A percentile compares a stretch with the other conserved stretches of the same genome.
phyloP scores from a whole-genome alignment of 805 yeast genomes.

The Candida vaughaniae region DNA sequence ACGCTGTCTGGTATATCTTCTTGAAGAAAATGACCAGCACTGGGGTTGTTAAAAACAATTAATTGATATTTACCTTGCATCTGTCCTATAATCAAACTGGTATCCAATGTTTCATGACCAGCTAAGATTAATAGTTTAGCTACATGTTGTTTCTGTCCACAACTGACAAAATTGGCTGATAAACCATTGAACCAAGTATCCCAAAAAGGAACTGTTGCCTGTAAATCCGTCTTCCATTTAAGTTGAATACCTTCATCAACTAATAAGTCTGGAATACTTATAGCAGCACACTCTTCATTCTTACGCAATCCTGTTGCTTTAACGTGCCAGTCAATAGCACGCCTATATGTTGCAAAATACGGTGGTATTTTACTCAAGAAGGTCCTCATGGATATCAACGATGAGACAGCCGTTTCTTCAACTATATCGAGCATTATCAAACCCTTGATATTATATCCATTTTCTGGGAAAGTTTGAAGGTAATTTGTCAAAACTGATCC shows the following conservation, averaged over 20 bases:
- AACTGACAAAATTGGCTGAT: conserved; percentile 47
- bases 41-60: conserved; percentile 57
- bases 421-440: conserved; percentile 85
- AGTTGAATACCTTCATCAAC: conserved; percentile 18
- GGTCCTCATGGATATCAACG: conserved; percentile 64
- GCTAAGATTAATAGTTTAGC: conserved; percentile 79
- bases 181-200: conserved; percentile 74
- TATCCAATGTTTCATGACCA: conserved; percentile 87
- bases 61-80: conserved; percentile 97
- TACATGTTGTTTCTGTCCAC: conserved; percentile 29
- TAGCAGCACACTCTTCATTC: conserved; percentile 58
- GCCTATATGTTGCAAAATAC: conserved; percentile 47
- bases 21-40: conserved; percentile 89
- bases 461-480: conserved; percentile 23
- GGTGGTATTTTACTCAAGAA: conserved; percentile 67
- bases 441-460: conserved; percentile 50
- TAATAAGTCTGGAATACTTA: conserved; percentile 78
- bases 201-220: conserved; percentile 70
- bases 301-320: conserved; percentile 48
- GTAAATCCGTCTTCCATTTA: conserved; percentile 67
- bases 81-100: conserved; percentile 85
- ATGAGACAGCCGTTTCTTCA: conserved; percentile 82
- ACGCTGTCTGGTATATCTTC: conserved; percentile 81
- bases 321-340: conserved; percentile 86
- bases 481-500: conserved; percentile 75